A percentile compares a stretch with the other conserved stretches of the same genome.
These are phyloP conservation scores for Pugionium cornutum DNA, from an alignment of 345 rosid genomes.

Conservation along the genomic window DNA sequence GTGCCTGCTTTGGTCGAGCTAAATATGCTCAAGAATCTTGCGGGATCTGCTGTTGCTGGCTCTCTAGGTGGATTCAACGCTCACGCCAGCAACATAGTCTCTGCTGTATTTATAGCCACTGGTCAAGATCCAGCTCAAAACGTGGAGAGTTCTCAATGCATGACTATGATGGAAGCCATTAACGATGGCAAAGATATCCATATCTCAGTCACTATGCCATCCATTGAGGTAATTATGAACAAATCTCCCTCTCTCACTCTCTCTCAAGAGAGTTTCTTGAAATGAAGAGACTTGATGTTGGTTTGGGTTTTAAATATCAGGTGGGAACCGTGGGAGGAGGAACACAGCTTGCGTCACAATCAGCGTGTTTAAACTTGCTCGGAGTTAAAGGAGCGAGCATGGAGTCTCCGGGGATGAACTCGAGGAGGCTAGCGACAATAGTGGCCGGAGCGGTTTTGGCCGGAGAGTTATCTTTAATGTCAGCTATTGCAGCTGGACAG, in stretches of 20 bases:
- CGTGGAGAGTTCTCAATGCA: slow-evolving; percentile 80
- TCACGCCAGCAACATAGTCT: slow-evolving; percentile 75
- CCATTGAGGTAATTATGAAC: slow-evolving; percentile 54
- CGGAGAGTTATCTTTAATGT: slow-evolving; percentile 73
- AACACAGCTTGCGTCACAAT: slow-evolving; percentile 79
- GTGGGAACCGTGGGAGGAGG: slow-evolving; percentile 90
- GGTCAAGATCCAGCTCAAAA: slow-evolving; percentile 91
- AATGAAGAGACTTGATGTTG: too few relatives aligned
- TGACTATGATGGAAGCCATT: slow-evolving; percentile 62
- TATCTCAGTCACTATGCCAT: slow-evolving; percentile 74
- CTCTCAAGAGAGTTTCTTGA: too few relatives aligned
- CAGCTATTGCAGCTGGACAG: slow-evolving; percentile 74
- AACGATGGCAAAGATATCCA: slow-evolving; percentile 61
- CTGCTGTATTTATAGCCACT: slow-evolving; percentile 67
- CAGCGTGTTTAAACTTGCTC: slow-evolving; percentile 73
- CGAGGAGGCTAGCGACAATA: slow-evolving; percentile 57
- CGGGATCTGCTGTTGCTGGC: slow-evolving; percentile 86
- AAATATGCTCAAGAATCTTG: slow-evolving; percentile 79
- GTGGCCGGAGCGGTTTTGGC: slow-evolving; percentile 86
- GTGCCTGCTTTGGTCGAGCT: slow-evolving; percentile 78
- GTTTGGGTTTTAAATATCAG: too few relatives aligned
- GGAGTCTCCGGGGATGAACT: slow-evolving; percentile 60
- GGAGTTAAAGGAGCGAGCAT: slow-evolving; percentile 66
- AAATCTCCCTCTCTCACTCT: too few relatives aligned
- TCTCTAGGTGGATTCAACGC: slow-evolving; percentile 91